Evolutionary conservation across 768 basidiomycete genomes (phyloP).

Genomic region (Aureoboletus auriporus): DNA sequence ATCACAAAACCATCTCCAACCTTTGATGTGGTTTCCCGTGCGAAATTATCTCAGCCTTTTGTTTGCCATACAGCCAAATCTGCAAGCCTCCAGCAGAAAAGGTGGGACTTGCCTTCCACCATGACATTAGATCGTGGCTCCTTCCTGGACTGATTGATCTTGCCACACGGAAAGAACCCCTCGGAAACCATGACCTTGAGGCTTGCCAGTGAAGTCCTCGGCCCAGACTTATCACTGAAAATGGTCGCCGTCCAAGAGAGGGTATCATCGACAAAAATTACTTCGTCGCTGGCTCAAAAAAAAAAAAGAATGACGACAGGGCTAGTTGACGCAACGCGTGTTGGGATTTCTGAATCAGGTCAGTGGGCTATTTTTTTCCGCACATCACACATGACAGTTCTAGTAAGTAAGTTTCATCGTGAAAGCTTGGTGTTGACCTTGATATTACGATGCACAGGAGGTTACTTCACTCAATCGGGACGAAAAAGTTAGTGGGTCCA

Average conservation of each 20-base stretch:
- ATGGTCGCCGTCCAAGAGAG: constrained; percentile 23
- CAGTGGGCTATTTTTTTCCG: neutral
- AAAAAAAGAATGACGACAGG: neutral
- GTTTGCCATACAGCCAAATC: constrained; percentile 16
- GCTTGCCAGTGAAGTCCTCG: constrained; percentile 4
- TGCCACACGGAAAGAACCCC: constrained; percentile 13
- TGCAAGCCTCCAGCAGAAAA: constrained; percentile 19
- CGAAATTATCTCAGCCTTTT: constrained; percentile 31
- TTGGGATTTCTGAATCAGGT: constrained; percentile 7
- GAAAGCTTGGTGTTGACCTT: too few relatives aligned
- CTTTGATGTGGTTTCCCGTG: constrained; percentile 35
- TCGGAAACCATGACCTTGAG: constrained; percentile 12
- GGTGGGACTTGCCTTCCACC: constrained; percentile 28
- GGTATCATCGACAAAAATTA: neutral
- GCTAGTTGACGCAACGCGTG: constrained; percentile 12
- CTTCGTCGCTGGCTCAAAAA: constrained; percentile 1
- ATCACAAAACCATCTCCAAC: neutral
- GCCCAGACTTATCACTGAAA: constrained; percentile 15
- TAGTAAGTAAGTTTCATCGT: too few relatives aligned
- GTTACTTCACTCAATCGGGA: too few relatives aligned
- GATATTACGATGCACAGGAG: neutral
- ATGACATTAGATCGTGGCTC: constrained; percentile 33
- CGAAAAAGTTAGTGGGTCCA: too few relatives aligned
- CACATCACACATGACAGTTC: too few relatives aligned
- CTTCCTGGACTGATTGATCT: constrained; percentile 24